phyloP scores from a whole-genome alignment of 2,329 filamentous ascomycete species.

The Fusarium brevicatenulatum region DNA sequence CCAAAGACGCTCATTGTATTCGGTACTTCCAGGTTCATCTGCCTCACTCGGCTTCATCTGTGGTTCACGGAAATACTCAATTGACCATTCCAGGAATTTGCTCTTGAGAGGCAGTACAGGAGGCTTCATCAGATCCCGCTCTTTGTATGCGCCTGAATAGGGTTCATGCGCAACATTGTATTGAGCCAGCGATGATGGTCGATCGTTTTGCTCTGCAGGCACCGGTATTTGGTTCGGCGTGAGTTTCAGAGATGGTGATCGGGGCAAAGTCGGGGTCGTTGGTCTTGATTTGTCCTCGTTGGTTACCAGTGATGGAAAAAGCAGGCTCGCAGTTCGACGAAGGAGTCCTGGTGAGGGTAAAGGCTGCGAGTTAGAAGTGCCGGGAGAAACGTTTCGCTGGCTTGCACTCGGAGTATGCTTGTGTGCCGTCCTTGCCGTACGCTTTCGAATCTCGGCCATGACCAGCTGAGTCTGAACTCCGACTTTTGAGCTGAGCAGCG shows the following conservation, averaged over 20 bases:
- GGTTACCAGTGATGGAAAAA: constrained; percentile 68
- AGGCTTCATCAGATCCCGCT: constrained; percentile 66
- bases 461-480: constrained; percentile 75
- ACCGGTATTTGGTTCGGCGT: constrained; percentile 56
- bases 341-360: constrained; percentile 67
- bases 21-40: constrained; percentile 93
- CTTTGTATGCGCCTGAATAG: constrained; percentile 78
- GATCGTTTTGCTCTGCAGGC: constrained; percentile 80
- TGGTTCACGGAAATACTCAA: constrained; percentile 96
- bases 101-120: constrained; percentile 81
- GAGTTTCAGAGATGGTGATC: constrained; percentile 51
- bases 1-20: constrained; percentile 97
- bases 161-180: constrained; percentile 83
- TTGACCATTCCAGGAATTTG: constrained; percentile 92
- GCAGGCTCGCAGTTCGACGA: constrained; percentile 70
- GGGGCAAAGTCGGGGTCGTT: constrained; percentile 43
- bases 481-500: constrained; percentile 80
- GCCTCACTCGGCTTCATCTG: constrained; percentile 98
- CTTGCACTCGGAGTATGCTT: constrained; percentile 54
- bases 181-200: constrained; percentile 66
- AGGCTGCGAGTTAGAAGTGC: constrained; percentile 54
- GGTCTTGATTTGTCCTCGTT: constrained; percentile 57
- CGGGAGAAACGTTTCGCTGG: constrained; percentile 56
- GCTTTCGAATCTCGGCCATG: constrained; percentile 76
- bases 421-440: constrained; percentile 59